Evolutionary conservation across 2,329 filamentous ascomycete species (phyloP).

Genomic region (Emmonsiellopsis sp.): DNA sequence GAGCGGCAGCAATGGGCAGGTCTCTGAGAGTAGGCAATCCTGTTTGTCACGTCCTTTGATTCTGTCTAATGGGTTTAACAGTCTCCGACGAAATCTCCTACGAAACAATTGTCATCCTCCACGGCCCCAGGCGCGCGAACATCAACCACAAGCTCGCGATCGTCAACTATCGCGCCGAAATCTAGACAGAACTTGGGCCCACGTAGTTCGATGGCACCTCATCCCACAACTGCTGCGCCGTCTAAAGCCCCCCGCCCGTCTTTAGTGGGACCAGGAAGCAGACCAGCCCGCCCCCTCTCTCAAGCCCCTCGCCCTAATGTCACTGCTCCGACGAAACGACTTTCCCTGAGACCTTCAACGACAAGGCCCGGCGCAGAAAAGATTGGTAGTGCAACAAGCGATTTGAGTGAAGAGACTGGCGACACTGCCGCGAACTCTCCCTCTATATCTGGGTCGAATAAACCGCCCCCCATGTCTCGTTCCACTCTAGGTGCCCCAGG

Average conservation of each 20-base stretch:
- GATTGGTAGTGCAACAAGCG: conserved; percentile 18
- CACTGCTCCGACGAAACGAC: conserved; percentile 21
- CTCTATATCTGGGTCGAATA: conserved; percentile 12
- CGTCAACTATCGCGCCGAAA: conserved; percentile 35
- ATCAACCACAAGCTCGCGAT: conserved; percentile 42
- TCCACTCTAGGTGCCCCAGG: conserved; percentile 20
- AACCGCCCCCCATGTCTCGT: conserved; percentile 17
- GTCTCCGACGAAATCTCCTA: conserved; percentile 72
- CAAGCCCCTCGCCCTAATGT: conserved; percentile 17
- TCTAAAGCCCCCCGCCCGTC: conserved; percentile 31
- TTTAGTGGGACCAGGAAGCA: conserved; percentile 22
- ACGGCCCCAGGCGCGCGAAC: conserved; percentile 48
- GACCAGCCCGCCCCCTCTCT: conserved; percentile 23
- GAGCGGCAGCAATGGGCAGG: conserved; percentile 31
- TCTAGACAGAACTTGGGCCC: conserved; percentile 47
- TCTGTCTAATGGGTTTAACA: conserved; percentile 24
- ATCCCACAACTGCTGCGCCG: conserved; percentile 29
- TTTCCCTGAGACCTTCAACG: conserved; percentile 21
- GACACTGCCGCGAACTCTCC: conserved; percentile 4
- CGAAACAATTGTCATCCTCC: conserved; percentile 55
- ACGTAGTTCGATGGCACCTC: conserved; percentile 60
- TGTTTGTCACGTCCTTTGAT: neutral
- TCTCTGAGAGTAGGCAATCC: conserved; percentile 27
- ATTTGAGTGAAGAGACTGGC: conserved; percentile 16
- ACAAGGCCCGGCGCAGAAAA: conserved; percentile 19